Base-by-base conservation (phyloP, 192 early-diverging fungal species). In the Phycomyces nitens region DNA sequence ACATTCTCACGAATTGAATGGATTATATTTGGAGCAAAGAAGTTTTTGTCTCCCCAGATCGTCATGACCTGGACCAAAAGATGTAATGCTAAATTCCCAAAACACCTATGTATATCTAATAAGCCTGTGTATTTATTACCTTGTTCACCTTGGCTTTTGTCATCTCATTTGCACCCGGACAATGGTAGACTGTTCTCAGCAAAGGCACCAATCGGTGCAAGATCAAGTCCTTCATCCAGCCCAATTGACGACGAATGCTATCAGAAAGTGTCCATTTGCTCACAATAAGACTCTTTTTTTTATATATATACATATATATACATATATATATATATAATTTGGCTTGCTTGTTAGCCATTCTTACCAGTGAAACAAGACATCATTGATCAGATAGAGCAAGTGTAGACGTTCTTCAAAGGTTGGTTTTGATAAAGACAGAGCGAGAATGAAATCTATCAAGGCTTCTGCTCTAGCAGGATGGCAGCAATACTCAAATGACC, bases 291-390 rank as follows among this genome's bases (percentile, higher is more conserved):
- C 34, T 53, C 12, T 14, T 50, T 11, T 22, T 15, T 9, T 15
- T 34, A 34, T 34, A 7, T 5, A 34, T 34, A 7, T 34, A 34
- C 7, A 34, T 7, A 34, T 34, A 34, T 34, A 34, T 34, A 34
- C 29, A 34, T 34, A 34, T 34, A 7, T 34, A 34, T 34, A n/a
- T n/a, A n/a, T n/a, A n/a, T n/a, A n/a, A n/a, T n/a, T n/a, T n/a
- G n/a, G n/a, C n/a, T n/a, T n/a, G 29, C 7, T 34, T 34, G 7
- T 34, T 34, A 34, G 29, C 2, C 29, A 34, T 21, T n/a, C 14
- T 52, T 73, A 79, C 80, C 77, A 75, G 56, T 83, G 77, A 18
- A 76, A 80, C 21, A 83, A 60, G 16, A 83, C 67, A 50, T 83
- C 81, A 56, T 83, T 83, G 22, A 77, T 56, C 16, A 83, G 72